Conservation (phyloP, 805 yeast species). For the Pichia nanzhaoensis region DNA sequence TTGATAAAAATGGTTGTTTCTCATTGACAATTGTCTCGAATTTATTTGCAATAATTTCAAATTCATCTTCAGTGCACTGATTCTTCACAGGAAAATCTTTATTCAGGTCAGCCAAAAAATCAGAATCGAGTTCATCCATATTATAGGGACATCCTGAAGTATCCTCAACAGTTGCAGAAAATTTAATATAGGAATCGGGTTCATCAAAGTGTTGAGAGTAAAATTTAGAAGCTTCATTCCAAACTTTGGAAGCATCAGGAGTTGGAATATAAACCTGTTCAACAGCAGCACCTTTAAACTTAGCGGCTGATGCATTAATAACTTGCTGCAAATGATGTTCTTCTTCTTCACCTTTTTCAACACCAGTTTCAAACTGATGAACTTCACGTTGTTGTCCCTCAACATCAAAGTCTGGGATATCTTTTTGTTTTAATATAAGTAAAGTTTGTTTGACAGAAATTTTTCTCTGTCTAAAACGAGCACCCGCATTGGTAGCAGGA, state of each 20-base stretch:
- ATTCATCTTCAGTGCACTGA: conserved; percentile 70
- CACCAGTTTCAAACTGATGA: conserved; percentile 93
- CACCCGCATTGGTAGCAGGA: conserved; percentile 39
- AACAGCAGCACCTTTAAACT: conserved; percentile 46
- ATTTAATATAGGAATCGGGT: conserved; percentile 78
- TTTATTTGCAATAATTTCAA: conserved; percentile 68
- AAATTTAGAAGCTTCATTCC: conserved; percentile 71
- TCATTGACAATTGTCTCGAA: conserved; percentile 71
- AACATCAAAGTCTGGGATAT: conserved; percentile 72
- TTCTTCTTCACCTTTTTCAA: conserved; percentile 94
- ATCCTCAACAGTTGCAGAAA: conserved; percentile 95
- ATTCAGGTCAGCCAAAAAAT: conserved; percentile 45
- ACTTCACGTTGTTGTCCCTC: conserved; percentile 79
- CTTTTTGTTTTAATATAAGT: conserved; percentile 68
- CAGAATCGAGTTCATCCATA: conserved; percentile 86
- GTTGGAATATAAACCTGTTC: conserved; percentile 83
- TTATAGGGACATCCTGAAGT: conserved; percentile 79
- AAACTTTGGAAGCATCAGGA: conserved; percentile 82
- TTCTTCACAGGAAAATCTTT: conserved; percentile 26
- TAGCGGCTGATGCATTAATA: conserved; percentile 69
- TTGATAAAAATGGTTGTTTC: conserved; percentile 79
- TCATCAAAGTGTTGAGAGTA: conserved; percentile 61
- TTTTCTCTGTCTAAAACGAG: conserved; percentile 89
- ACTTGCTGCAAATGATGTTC: conserved; percentile 94
- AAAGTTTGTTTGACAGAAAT: conserved; percentile 87